phyloP scores from a whole-genome alignment of 352 stramenopile species.

The Phytophthora cryptogea region DNA sequence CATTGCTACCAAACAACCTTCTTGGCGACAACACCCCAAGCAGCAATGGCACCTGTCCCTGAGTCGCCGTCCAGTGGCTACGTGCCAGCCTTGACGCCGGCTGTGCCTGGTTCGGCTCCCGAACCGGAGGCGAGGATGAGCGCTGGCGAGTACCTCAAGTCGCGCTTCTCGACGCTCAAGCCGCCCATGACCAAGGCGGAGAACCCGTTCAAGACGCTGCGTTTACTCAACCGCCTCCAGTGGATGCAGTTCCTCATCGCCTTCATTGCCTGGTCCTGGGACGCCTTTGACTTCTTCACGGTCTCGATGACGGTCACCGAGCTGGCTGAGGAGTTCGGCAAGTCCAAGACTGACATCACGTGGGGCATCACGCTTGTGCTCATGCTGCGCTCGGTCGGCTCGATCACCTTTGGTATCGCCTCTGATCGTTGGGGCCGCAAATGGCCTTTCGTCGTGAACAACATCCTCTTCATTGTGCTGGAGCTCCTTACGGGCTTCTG shows the following conservation, averaged over 20 bases:
- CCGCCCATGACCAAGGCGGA: slow-evolving; percentile 31
- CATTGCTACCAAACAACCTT: neutral
- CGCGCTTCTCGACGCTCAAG: slow-evolving; percentile 45
- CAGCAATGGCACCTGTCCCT: slow-evolving; percentile 18
- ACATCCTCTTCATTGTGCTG: slow-evolving; percentile 47
- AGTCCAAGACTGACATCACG: slow-evolving; percentile 48
- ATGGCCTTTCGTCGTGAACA: slow-evolving; percentile 50
- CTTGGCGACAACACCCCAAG: neutral
- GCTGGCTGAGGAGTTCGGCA: slow-evolving; percentile 47
- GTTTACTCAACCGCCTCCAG: slow-evolving; percentile 35
- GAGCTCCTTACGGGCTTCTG: slow-evolving; percentile 46
- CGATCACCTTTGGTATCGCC: slow-evolving; percentile 47
- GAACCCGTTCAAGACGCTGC: slow-evolving; percentile 33
- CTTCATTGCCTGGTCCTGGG: slow-evolving; percentile 51
- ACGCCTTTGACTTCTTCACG: slow-evolving; percentile 65
- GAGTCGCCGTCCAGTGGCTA: slow-evolving; percentile 28
- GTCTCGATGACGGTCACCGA: slow-evolving; percentile 52
- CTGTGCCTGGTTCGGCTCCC: slow-evolving; percentile 12
- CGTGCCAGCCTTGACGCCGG: slow-evolving; percentile 31
- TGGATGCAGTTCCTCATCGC: slow-evolving; percentile 42
- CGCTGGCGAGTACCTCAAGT: slow-evolving; percentile 38
- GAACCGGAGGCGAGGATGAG: slow-evolving; percentile 25
- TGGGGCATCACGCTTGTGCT: slow-evolving; percentile 62
- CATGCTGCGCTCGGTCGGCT: slow-evolving; percentile 50
- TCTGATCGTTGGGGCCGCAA: slow-evolving; percentile 50